Conservation (phyloP, 352 stramenopile species). For the Phytophthora vignae region DNA sequence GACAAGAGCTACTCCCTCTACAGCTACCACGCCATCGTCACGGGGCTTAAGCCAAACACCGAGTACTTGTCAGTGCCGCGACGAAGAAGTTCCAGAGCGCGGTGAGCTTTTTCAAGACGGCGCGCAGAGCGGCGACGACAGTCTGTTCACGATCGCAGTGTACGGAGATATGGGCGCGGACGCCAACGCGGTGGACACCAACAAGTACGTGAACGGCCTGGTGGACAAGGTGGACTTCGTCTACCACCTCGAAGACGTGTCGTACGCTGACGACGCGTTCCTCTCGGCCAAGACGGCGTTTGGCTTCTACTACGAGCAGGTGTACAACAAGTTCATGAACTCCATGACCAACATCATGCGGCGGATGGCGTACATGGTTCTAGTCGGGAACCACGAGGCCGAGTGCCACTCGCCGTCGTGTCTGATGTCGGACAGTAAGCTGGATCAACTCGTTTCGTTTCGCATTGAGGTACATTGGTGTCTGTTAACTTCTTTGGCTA, state of each 20-base stretch:
- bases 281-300: constrained; percentile 32
- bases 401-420: constrained; percentile 59
- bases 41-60: constrained; percentile 41
- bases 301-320: constrained; percentile 48
- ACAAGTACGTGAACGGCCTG: constrained; percentile 41
- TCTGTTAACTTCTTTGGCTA: no score
- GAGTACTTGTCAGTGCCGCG: constrained; percentile 39
- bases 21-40: constrained; percentile 55
- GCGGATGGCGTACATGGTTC: constrained; percentile 70
- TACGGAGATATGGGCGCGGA: constrained; percentile 37
- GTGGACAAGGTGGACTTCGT: constrained; percentile 32
- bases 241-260: constrained; percentile 39
- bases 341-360: constrained; percentile 47
- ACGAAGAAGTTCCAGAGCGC: constrained; percentile 26
- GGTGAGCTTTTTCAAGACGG: constrained; percentile 42
- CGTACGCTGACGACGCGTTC: constrained; percentile 41
- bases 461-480: no score
- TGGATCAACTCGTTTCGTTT: constrained; percentile 34
- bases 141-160: constrained; percentile 29
- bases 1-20: constrained; percentile 52
- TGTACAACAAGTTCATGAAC: constrained; percentile 81
- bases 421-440: constrained; percentile 32
- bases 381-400: constrained; percentile 75
- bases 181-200: constrained; percentile 28
- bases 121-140: constrained; percentile 13